Conservation (phyloP, 202 grass and related monocot species). For the Setaria italica region DNA sequence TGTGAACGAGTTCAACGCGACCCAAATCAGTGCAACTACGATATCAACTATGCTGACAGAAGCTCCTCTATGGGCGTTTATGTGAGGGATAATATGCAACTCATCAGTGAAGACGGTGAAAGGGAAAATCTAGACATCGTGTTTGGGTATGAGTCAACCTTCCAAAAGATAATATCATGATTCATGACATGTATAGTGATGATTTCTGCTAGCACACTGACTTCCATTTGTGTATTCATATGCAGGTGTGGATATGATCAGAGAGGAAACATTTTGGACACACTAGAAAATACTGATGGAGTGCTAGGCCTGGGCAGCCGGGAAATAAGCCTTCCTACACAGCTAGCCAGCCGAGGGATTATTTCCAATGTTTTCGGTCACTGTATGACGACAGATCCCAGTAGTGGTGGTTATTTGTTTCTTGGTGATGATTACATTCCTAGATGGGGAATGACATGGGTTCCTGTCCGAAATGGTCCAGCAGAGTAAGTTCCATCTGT, state of each 20-base stretch:
- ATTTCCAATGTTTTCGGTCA: slow-evolving; percentile 82
- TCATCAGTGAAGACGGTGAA: slow-evolving; percentile 54
- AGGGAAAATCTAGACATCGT: slow-evolving; percentile 61
- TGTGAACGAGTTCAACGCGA: slow-evolving; percentile 69
- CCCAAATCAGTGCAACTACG: slow-evolving; percentile 83
- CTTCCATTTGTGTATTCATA: slow-evolving; percentile 17
- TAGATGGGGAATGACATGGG: slow-evolving; percentile 85
- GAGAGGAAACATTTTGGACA: slow-evolving; percentile 66
- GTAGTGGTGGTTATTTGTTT: slow-evolving; percentile 81
- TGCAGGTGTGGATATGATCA: slow-evolving; percentile 84
- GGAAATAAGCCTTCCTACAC: slow-evolving; percentile 73
- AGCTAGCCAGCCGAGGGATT: slow-evolving; percentile 70
- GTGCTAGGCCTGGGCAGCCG: slow-evolving; percentile 74
- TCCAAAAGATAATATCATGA: neutral
- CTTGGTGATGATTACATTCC: slow-evolving; percentile 84
- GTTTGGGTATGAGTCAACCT: slow-evolving; percentile 69
- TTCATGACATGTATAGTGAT: slow-evolving; percentile 17
- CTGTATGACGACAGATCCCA: slow-evolving; percentile 66
- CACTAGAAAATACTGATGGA: slow-evolving; percentile 72
- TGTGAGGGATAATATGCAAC: slow-evolving; percentile 72
- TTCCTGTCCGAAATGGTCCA: slow-evolving; percentile 66
- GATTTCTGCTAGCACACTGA: neutral
- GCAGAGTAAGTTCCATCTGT: slow-evolving; percentile 69
- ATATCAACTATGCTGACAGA: slow-evolving; percentile 73
- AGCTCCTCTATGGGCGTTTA: slow-evolving; percentile 77